These are phyloP conservation scores for Dunaliella sp. DNA, from an alignment of 139 green algal species.

Conservation along the genomic window DNA sequence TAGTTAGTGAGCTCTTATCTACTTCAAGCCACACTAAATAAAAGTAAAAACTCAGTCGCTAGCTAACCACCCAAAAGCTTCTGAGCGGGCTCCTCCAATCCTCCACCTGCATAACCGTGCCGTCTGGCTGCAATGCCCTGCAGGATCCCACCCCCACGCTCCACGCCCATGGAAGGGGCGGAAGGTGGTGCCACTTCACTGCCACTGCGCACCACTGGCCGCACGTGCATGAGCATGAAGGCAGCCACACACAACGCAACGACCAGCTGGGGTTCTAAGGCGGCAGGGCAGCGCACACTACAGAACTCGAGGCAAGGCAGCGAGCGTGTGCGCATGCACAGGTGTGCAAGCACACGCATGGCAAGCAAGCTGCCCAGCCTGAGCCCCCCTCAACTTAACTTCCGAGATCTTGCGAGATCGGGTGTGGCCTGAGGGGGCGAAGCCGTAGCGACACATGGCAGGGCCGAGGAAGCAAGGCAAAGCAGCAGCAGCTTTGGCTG, in stretches of 20 bases:
- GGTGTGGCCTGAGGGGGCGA: slow-evolving; percentile 17
- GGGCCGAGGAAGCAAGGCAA: background rate
- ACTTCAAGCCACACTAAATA: too few relatives aligned
- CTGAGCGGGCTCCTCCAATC: background rate
- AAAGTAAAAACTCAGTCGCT: too few relatives aligned
- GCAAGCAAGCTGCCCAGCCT: background rate
- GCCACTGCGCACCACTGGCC: background rate
- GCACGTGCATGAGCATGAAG: too few relatives aligned
- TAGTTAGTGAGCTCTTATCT: too few relatives aligned
- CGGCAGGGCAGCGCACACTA: background rate
- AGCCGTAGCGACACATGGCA: slow-evolving; percentile 11
- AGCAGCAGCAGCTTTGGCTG: background rate
- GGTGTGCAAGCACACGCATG: background rate
- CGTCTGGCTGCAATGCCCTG: background rate
- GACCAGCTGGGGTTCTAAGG: too few relatives aligned
- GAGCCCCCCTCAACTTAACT: slow-evolving; percentile 32
- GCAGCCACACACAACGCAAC: too few relatives aligned
- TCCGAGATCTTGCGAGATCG: slow-evolving; percentile 48
- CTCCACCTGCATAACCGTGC: background rate
- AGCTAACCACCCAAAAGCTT: too few relatives aligned
- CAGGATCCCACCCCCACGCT: background rate
- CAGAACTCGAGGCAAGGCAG: slow-evolving; percentile 14
- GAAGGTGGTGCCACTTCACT: background rate
- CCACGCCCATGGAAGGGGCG: background rate
- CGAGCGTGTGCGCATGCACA: too few relatives aligned